These are phyloP conservation scores for Aspergillus wentii DNA, from an alignment of 495 filamentous ascomycete species.

Conservation along the genomic window DNA sequence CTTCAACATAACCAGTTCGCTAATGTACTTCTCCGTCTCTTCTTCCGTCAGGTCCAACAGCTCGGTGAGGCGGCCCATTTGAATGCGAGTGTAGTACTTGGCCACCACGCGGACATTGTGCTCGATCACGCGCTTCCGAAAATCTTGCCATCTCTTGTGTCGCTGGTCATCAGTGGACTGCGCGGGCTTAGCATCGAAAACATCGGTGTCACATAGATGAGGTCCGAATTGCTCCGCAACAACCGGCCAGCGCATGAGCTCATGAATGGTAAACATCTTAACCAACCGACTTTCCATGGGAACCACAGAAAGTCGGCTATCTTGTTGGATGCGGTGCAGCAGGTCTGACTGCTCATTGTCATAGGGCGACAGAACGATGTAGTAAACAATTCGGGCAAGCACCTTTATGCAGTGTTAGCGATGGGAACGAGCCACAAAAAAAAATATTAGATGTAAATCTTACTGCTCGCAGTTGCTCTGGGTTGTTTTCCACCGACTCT, in stretches of 20 bases:
- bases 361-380: constrained; percentile 91
- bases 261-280: constrained; percentile 89
- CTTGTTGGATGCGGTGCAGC: constrained; percentile 79
- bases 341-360: constrained; percentile 99
- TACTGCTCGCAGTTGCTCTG: constrained; percentile 77
- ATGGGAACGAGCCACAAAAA: background rate
- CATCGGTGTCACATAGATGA: constrained; percentile 84
- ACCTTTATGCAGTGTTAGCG: constrained; percentile 42
- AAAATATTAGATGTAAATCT: constrained; percentile 23
- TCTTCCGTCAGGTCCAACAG: constrained; percentile 88
- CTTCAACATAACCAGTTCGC: constrained; percentile 89
- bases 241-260: constrained; percentile 97
- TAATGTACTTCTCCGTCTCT: constrained; percentile 97
- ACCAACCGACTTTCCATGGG: constrained; percentile 73
- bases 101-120: constrained; percentile 97
- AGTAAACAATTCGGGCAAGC: constrained; percentile 92
- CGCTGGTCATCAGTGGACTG: constrained; percentile 70
- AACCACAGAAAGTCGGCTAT: constrained; percentile 60
- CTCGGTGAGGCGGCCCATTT: constrained; percentile 80
- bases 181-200: constrained; percentile 60
- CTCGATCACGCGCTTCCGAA: constrained; percentile 97
- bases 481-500: constrained; percentile 85
- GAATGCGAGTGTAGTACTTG: constrained; percentile 97
- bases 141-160: constrained; percentile 79
- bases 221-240: constrained; percentile 81